phyloP scores from a whole-genome alignment of 345 rosid genomes.

The Rhodamnia rubescens region DNA sequence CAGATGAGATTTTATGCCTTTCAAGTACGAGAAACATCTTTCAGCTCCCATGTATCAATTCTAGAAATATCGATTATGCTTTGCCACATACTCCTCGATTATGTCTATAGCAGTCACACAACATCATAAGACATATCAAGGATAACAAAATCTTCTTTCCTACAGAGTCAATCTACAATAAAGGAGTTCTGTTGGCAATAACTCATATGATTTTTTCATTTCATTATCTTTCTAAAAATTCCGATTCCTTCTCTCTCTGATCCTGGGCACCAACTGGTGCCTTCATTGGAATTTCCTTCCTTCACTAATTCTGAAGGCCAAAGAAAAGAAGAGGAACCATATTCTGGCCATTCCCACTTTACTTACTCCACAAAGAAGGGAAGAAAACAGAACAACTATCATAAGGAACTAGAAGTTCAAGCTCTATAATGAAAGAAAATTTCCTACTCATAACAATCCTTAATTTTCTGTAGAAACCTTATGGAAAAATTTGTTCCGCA shows the following conservation, averaged over 20 bases:
- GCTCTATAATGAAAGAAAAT: background rate
- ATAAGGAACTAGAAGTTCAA: background rate
- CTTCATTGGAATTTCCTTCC: background rate
- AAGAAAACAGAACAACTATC: background rate
- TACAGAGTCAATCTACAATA: background rate
- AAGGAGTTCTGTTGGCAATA: background rate
- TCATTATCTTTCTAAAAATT: background rate
- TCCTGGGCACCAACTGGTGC: background rate
- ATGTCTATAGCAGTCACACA: background rate
- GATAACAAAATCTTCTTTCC: background rate
- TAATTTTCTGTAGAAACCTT: background rate
- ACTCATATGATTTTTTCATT: background rate
- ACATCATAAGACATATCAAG: background rate
- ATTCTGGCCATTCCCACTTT: background rate
- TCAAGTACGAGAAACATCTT: background rate
- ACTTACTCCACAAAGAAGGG: background rate
- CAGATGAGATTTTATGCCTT: background rate
- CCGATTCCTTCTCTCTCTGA: background rate
- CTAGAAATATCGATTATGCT: background rate
- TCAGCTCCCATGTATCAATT: background rate
- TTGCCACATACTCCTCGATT: background rate
- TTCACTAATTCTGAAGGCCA: background rate
- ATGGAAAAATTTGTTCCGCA: background rate
- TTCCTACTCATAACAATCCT: background rate
- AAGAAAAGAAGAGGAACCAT: background rate